phyloP scores from a whole-genome alignment of 176 grass and related monocot species.

The Bromus sterilis region DNA sequence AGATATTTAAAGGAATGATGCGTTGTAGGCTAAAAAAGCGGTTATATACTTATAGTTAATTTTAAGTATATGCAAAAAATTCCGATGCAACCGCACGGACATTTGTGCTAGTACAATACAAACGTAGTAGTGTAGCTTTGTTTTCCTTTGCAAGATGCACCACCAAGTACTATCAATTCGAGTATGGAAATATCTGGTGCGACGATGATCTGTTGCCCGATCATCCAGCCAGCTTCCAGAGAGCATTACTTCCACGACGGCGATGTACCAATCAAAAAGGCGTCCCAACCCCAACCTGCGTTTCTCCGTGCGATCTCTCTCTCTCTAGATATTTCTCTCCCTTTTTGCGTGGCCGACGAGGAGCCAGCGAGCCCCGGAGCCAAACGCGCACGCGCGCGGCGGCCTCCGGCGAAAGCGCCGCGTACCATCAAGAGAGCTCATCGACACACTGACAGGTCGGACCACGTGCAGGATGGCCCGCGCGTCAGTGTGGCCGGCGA shows the following conservation, averaged over 20 bases:
- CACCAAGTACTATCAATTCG: background rate
- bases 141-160: background rate
- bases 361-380: background rate
- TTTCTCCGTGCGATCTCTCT: too few relatives aligned
- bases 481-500: background rate
- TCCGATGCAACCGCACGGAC: too few relatives aligned
- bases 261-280: background rate
- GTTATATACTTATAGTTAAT: too few relatives aligned
- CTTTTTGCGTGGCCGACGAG: background rate
- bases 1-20: too few relatives aligned
- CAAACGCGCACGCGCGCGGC: background rate
- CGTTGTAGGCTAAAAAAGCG: too few relatives aligned
- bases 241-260: background rate
- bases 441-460: background rate
- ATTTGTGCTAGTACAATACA: too few relatives aligned
- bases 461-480: fast-evolving
- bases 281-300: background rate
- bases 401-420: background rate
- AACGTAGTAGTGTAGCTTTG: too few relatives aligned
- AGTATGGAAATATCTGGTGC: background rate
- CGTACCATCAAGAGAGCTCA: background rate
- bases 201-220: background rate
- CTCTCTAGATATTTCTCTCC: background rate
- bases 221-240: background rate
- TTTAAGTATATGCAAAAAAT: too few relatives aligned